A percentile compares a stretch with the other conserved stretches of the same genome.
Evolutionary conservation across 495 filamentous ascomycete species (phyloP).

Genomic region (Penicillium waksmanii): DNA sequence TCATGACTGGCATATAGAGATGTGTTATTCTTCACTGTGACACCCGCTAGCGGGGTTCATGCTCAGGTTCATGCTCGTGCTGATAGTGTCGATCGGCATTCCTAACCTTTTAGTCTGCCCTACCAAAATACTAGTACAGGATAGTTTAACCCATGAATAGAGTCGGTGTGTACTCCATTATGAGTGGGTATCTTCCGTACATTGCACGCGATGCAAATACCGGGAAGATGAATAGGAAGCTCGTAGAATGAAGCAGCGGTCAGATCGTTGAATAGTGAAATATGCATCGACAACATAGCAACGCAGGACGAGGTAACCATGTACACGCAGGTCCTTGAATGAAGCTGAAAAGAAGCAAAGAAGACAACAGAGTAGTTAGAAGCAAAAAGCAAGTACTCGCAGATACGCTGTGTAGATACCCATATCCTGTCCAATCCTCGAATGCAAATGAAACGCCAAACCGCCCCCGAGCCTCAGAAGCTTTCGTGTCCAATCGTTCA

Average conservation of each 20-base stretch:
- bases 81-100: neutral
- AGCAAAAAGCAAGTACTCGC: constrained; percentile 1
- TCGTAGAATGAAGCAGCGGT: constrained; percentile 16
- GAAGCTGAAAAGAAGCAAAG: constrained; percentile 3
- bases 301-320: constrained; percentile 10
- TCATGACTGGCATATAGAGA: neutral
- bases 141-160: neutral
- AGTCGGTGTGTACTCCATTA: neutral
- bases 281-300: constrained; percentile 28
- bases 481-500: constrained; percentile 13
- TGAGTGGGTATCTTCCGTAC: too few species aligned
- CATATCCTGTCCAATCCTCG: neutral
- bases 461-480: constrained; percentile 7
- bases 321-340: constrained; percentile 2
- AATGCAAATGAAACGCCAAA: constrained; percentile 14
- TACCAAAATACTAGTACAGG: neutral
- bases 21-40: neutral
- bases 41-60: neutral
- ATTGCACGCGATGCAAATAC: neutral
- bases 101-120: neutral
- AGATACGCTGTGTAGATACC: neutral
- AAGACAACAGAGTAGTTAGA: constrained; percentile 1
- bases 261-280: constrained; percentile 10
- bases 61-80: neutral
- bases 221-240: neutral